Evolutionary conservation across 1,139 yeast species (phyloP), one percentile per base, ranked within the genome.

Genomic region (Geotrichum klebahnii): DNA sequence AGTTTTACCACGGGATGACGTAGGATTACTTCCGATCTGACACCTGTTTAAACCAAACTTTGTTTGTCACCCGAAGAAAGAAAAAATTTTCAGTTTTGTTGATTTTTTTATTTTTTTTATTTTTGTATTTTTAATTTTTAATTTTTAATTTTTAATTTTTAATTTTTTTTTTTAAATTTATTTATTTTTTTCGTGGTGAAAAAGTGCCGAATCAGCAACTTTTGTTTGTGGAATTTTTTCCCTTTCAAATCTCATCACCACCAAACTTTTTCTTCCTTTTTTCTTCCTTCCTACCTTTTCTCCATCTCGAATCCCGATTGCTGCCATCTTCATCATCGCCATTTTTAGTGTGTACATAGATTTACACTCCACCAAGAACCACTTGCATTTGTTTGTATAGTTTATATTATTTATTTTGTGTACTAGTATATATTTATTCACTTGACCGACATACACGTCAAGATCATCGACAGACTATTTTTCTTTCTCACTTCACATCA

Each of bases 131-230:
- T n/a, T n/a, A n/a, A n/a, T n/a, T n/a, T n/a, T n/a, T n/a, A n/a
- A n/a, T n/a, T n/a, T n/a, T n/a, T n/a, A n/a, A n/a, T n/a, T n/a
- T n/a, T n/a, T n/a, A n/a, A n/a, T n/a, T n/a, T n/a, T n/a, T n/a
- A n/a, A n/a, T n/a, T n/a, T n/a, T n/a, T n/a, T n/a, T n/a, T n/a
- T n/a, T n/a, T n/a, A n/a, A n/a, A n/a, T n/a, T n/a, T n/a, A n/a
- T n/a, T n/a, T n/a, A n/a, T n/a, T n/a, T n/a, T 39, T 24, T 39
- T 16, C 44, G 44, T 40, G 44, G 35, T 39, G 43, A 40, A 40
- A 40, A 40, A 31, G 36, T 23, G 44, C 35, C 44, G 44, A 40
- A 40, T 40, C 35, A 38, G 42, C 42, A 38, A 26, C 33, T 26
- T 26, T 38, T 6, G 41, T n/a, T 36, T 32, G 12, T 32, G 14